These are phyloP conservation scores for Cryphonectria carpinicola DNA, from an alignment of 2,329 filamentous ascomycete genomes.

Conservation along the genomic window DNA sequence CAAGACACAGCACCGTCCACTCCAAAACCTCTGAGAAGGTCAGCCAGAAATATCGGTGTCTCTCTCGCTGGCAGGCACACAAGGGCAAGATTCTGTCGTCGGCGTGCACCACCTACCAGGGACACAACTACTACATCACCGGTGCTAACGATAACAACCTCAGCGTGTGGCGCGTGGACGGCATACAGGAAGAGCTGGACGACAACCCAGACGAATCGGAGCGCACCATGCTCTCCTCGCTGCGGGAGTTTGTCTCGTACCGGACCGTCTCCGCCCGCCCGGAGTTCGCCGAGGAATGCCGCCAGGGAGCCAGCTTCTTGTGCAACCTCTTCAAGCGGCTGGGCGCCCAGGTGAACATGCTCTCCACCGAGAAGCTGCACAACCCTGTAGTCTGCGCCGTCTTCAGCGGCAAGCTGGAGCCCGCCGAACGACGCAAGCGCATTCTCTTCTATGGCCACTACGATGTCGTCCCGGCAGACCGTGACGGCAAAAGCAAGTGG, in stretches of 20 bases:
- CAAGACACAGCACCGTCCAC: slow-evolving; percentile 71
- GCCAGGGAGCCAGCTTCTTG: slow-evolving; percentile 87
- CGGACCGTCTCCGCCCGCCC: slow-evolving; percentile 88
- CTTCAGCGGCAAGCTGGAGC: slow-evolving; percentile 76
- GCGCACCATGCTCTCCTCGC: slow-evolving; percentile 67
- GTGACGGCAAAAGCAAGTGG: slow-evolving; percentile 77
- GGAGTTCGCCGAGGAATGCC: slow-evolving; percentile 88
- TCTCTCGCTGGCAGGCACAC: slow-evolving; percentile 62
- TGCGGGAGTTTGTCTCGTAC: slow-evolving; percentile 87
- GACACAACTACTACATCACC: slow-evolving; percentile 85
- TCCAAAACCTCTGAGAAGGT: slow-evolving; percentile 60
- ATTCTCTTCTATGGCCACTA: slow-evolving; percentile 98
- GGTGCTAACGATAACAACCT: slow-evolving; percentile 92
- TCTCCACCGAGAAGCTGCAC: slow-evolving; percentile 64
- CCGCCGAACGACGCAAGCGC: slow-evolving; percentile 72
- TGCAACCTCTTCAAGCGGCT: slow-evolving; percentile 90
- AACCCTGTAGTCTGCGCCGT: slow-evolving; percentile 94
- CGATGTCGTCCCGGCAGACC: slow-evolving; percentile 91
- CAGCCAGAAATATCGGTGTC: slow-evolving; percentile 52
- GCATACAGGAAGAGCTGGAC: slow-evolving; percentile 44
- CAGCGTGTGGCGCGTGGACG: slow-evolving; percentile 80
- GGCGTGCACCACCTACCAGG: slow-evolving; percentile 70
- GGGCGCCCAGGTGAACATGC: slow-evolving; percentile 85
- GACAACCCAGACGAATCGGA: slow-evolving; percentile 45
- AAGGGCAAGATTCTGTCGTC: slow-evolving; percentile 87